Evolutionary conservation across 257 asterid species (phyloP).

Genomic region (Capsicum chinense): DNA sequence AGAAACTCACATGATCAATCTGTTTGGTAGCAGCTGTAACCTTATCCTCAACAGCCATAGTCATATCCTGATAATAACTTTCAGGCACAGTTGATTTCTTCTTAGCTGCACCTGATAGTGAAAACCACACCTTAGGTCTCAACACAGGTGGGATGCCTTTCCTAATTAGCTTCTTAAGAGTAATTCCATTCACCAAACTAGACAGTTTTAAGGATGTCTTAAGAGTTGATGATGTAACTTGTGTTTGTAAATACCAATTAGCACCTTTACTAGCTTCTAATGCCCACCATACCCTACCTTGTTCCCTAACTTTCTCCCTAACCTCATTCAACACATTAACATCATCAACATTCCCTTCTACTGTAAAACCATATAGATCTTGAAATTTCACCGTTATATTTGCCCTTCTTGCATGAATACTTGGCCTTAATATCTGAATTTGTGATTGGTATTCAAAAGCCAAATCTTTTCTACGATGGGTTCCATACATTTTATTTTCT

Average conservation of each 20-base stretch:
- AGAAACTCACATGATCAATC: slow-evolving; percentile 87
- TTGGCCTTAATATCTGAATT: slow-evolving; percentile 82
- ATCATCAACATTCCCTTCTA: slow-evolving; percentile 98
- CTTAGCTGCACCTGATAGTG: slow-evolving; percentile 95
- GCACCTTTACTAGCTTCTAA: slow-evolving; percentile 85
- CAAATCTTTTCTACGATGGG: slow-evolving; percentile 65
- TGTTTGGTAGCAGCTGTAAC: slow-evolving; percentile 94
- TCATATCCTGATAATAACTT: slow-evolving; percentile 81
- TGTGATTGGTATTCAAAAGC: slow-evolving; percentile 69
- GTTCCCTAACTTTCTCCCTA: slow-evolving; percentile 92
- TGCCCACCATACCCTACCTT: slow-evolving; percentile 93
- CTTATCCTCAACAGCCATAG: slow-evolving; percentile 69
- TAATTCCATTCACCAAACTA: slow-evolving; percentile 72
- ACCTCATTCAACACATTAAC: slow-evolving; percentile 97
- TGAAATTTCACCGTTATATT: slow-evolving; percentile 89
- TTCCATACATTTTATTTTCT: slow-evolving; percentile 17
- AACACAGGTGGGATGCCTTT: slow-evolving; percentile 90
- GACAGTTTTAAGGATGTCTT: slow-evolving; percentile 79
- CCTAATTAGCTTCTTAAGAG: slow-evolving; percentile 86
- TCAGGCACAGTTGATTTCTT: slow-evolving; percentile 98
- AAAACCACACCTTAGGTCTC: slow-evolving; percentile 94
- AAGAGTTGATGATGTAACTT: slow-evolving; percentile 50
- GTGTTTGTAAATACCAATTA: slow-evolving; percentile 82
- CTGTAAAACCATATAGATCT: slow-evolving; percentile 91
- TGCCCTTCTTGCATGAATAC: slow-evolving; percentile 90